Base-by-base conservation (phyloP, 768 basidiomycete genomes). In the Lactifluus echinatus region DNA sequence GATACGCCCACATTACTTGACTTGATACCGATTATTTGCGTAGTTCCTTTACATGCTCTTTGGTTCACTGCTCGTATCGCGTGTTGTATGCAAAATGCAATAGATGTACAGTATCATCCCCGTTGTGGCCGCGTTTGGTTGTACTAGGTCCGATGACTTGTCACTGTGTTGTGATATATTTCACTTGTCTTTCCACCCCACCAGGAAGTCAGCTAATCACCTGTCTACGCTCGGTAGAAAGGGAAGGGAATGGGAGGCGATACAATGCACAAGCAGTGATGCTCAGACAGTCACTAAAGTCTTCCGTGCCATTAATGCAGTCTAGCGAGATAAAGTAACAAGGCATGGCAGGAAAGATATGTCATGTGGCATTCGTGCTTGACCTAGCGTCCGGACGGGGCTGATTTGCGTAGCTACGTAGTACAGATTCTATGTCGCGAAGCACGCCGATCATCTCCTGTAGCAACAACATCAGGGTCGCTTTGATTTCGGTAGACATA, bases 381-480 rank as follows among this genome's bases (percentile, higher is more conserved):
- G 40, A 34, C 47, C 4, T 12, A 50, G 11, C 14, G 24, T 44
- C 42, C 3, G 42, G 58, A 21, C 43, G 48, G 15, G 53, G 58
- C 33, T 59, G 47, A 14, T 49, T 42, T 29, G 37, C 47, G 28
- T 60, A 52, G 28, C 46, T 58, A 42, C 50, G 61, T 55, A 63
- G 23, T 17, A 53, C 52, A 8, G 23, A 7, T 28, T 63, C 62
- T 31, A 63, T 63, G 34, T 63, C 62, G 11, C 44, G 42, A 29
- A 63, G 49, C 29, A 63, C 56, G 28, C 52, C 55, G 28, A 49
- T 46, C 62, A 63, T 63, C 37, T 63, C 62, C 62, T 63, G 44
- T 8, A 49, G 14, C 29, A 24, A 39, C 26, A 36, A 19, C 8
- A 14, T 63, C 42, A 63, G 46, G 44, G 29, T 3, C 10, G 15